These are phyloP conservation scores for Houttuynia cordata DNA, from an alignment of 164 flowering plant species.

Conservation along the genomic window DNA sequence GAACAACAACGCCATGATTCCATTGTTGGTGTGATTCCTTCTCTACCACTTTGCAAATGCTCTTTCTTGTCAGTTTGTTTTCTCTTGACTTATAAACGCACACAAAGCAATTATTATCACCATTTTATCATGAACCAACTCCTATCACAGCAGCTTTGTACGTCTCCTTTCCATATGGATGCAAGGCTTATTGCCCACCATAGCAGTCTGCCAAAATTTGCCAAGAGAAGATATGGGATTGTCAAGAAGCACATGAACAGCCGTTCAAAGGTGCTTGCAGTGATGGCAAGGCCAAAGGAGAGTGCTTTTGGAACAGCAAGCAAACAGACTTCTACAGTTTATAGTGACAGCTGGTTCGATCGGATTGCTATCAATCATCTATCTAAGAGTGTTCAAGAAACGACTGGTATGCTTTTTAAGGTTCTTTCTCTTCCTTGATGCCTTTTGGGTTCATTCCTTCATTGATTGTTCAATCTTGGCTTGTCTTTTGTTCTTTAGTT, in stretches of 20 bases:
- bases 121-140: too few relatives aligned
- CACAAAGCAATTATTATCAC: neutral
- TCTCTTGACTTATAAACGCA: neutral
- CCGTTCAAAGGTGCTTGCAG: constrained; percentile 11
- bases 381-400: constrained; percentile 44
- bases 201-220: neutral
- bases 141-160: neutral
- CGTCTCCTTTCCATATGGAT: neutral
- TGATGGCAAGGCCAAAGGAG: constrained; percentile 23
- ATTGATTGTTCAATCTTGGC: too few relatives aligned
- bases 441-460: too few relatives aligned
- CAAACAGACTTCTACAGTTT: constrained; percentile 2
- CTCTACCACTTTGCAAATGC: neutral
- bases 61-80: neutral
- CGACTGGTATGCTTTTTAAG: constrained; percentile 36
- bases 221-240: too few relatives aligned
- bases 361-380: constrained; percentile 51
- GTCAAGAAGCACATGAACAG: neutral
- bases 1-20: neutral
- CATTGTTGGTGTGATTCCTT: neutral
- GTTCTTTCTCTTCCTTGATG: too few relatives aligned
- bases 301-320: neutral
- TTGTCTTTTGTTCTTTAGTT: too few relatives aligned
- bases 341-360: constrained; percentile 61
- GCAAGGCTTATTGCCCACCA: neutral